These are phyloP conservation scores for Mycena latifolia DNA, from an alignment of 768 basidiomycete species.

Conservation along the genomic window DNA sequence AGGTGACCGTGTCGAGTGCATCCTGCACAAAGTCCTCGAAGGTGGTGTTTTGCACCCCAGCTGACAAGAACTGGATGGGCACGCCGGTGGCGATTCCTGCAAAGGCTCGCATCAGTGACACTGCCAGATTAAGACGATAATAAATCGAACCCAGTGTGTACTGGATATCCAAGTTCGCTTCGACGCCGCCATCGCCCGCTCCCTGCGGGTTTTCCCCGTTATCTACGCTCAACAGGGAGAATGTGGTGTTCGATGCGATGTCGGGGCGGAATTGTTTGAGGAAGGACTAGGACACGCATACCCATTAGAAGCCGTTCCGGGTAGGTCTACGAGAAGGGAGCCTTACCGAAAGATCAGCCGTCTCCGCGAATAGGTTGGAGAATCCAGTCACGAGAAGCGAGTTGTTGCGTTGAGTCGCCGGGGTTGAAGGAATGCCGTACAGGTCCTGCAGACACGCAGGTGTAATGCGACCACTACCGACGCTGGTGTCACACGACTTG, in stretches of 20 bases:
- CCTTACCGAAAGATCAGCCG: constrained; percentile 19
- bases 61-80: constrained; percentile 21
- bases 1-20: constrained; percentile 15
- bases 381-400: constrained; percentile 27
- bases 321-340: constrained; percentile 12
- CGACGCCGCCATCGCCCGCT: neutral
- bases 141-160: constrained; percentile 24
- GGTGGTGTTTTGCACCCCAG: constrained; percentile 30
- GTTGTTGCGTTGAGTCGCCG: constrained; percentile 25
- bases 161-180: constrained; percentile 27
- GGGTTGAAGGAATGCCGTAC: no score
- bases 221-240: constrained; percentile 14
- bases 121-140: constrained; percentile 4
- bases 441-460: constrained; percentile 22
- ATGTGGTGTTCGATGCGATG: constrained; percentile 18
- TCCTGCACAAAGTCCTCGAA: constrained; percentile 35
- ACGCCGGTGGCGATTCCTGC: constrained; percentile 29
- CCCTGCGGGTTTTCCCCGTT: constrained; percentile 15
- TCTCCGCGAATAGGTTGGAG: constrained; percentile 9
- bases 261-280: constrained; percentile 23
- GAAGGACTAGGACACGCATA: constrained; percentile 15
- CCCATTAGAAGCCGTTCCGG: constrained; percentile 6
- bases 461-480: constrained; percentile 15
- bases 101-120: constrained; percentile 2
- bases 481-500: constrained; percentile 20